phyloP scores from a whole-genome alignment of 768 basidiomycete genomes.

The Amanita pseudoporphyria region DNA sequence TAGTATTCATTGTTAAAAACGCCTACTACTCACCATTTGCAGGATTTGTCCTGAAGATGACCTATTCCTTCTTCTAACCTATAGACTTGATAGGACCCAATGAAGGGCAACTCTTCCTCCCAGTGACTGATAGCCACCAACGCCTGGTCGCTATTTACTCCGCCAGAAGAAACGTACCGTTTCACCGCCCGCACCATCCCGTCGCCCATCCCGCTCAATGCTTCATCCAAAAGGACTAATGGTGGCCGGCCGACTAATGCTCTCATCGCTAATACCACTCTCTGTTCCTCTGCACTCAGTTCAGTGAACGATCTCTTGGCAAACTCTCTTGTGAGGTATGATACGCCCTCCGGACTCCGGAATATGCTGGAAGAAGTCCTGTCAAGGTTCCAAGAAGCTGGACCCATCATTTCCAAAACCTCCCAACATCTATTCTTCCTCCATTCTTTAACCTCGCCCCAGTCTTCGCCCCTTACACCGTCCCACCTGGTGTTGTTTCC shows the following conservation, averaged over 20 bases:
- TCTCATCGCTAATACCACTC: constrained; percentile 74
- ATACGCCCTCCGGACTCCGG: neutral
- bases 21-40: no score
- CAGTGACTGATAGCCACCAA: constrained; percentile 86
- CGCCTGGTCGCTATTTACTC: constrained; percentile 50
- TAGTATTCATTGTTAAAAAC: no score
- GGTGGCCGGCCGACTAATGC: constrained; percentile 69
- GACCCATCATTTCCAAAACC: constrained; percentile 60
- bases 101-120: constrained; percentile 81
- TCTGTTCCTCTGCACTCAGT: constrained; percentile 67
- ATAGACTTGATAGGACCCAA: constrained; percentile 39
- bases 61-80: constrained; percentile 10
- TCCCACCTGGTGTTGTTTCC: neutral
- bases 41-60: neutral
- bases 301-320: constrained; percentile 45
- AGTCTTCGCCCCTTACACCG: constrained; percentile 6
- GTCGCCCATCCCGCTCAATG: constrained; percentile 88
- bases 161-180: constrained; percentile 48
- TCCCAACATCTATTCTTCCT: constrained; percentile 31
- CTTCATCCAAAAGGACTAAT: constrained; percentile 83
- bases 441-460: constrained; percentile 23
- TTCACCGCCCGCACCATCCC: constrained; percentile 59
- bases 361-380: neutral
- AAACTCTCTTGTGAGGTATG: constrained; percentile 28
- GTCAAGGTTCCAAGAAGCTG: constrained; percentile 32